phyloP scores from a whole-genome alignment of 2,329 filamentous ascomycete genomes.

The Pestalotiopsis sp. region DNA sequence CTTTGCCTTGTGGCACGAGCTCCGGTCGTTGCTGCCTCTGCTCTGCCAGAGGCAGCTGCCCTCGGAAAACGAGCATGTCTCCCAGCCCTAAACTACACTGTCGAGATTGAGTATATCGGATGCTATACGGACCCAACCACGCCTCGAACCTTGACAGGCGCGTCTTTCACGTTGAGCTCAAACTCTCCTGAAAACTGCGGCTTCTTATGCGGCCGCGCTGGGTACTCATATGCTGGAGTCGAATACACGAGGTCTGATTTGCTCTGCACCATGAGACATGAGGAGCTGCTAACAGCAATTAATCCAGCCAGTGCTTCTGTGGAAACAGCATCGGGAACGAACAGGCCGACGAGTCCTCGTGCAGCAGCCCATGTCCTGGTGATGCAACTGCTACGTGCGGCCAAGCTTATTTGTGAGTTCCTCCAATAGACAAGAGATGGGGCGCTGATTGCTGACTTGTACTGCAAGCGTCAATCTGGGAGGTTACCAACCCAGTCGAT shows the following conservation, averaged over 20 bases:
- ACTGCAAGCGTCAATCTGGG: not conserved
- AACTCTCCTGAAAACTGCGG: not conserved
- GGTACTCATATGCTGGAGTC: not conserved
- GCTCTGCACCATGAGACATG: not conserved
- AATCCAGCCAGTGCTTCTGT: not conserved
- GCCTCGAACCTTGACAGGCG: not conserved
- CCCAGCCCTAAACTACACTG: not conserved
- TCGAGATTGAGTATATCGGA: not conserved
- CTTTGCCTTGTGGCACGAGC: not conserved
- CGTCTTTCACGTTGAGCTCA: not conserved
- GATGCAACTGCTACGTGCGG: not conserved
- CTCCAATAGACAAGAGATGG: not conserved
- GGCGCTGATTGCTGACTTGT: not conserved
- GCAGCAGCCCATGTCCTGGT: not conserved
- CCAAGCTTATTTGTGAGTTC: not conserved
- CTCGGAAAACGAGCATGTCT: not conserved
- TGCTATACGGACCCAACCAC: not conserved
- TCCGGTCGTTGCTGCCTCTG: not conserved
- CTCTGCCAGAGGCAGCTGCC: not conserved
- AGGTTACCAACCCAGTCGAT: not conserved
- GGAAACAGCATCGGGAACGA: not conserved
- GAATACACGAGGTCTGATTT: not conserved
- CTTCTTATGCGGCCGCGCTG: not conserved
- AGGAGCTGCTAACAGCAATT: not conserved
- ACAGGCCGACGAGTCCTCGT: not conserved